A percentile compares a stretch with the other conserved stretches of the same genome.
phyloP scores from a whole-genome alignment of 225 moss, liverwort and hornwort genomes.

The Marchantia polymorpha region DNA sequence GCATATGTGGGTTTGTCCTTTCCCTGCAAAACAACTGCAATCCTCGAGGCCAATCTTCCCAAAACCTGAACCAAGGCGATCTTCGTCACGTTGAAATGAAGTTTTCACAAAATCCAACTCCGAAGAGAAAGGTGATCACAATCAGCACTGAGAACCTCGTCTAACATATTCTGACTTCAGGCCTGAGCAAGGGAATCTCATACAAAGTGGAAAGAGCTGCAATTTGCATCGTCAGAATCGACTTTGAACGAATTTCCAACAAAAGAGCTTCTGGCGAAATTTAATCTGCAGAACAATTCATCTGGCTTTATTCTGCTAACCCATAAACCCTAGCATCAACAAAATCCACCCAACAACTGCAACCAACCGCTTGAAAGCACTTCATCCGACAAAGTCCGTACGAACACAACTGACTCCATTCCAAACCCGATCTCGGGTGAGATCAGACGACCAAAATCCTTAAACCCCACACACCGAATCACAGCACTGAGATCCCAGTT shows the following conservation, averaged over 20 bases:
- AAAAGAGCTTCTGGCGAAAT: background rate
- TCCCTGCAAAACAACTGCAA: constrained; percentile 82
- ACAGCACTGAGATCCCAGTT: background rate
- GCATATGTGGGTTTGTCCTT: constrained; percentile 93
- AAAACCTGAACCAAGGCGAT: constrained; percentile 54
- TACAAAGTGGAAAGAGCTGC: background rate
- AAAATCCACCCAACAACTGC: background rate
- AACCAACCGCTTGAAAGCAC: background rate
- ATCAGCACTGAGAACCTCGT: background rate
- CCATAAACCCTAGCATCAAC: background rate
- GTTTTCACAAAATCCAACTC: background rate
- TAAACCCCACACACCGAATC: background rate
- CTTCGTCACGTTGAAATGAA: background rate
- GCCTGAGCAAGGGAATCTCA: background rate
- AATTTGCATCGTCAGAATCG: background rate
- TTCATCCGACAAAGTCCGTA: background rate
- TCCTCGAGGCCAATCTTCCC: constrained; percentile 85
- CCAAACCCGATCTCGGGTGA: background rate
- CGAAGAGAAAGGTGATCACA: too few relatives aligned
- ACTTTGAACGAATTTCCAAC: background rate
- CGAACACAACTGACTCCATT: background rate
- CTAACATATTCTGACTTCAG: background rate
- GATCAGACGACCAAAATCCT: background rate
- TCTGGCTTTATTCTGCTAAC: background rate
- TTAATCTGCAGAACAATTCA: background rate